These are phyloP conservation scores for Phytopythium cucurbitacearum DNA, from an alignment of 352 stramenopile genomes.

Conservation along the genomic window DNA sequence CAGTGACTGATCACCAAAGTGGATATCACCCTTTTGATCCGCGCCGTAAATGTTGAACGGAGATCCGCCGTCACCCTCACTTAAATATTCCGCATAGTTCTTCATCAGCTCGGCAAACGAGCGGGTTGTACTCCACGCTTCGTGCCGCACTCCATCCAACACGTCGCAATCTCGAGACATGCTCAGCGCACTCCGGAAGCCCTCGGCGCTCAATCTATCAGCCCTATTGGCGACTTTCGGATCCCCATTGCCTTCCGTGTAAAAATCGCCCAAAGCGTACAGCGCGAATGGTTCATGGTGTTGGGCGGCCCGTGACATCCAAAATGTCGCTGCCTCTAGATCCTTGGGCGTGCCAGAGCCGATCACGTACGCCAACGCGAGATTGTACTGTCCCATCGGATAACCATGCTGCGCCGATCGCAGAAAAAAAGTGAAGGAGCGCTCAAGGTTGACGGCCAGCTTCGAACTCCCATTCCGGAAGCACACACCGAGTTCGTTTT, in stretches of 20 bases:
- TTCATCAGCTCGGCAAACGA: too few relatives aligned
- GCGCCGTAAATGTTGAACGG: too few relatives aligned
- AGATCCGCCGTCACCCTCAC: too few relatives aligned
- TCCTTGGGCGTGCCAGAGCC: constrained; percentile 20
- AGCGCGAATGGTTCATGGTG: constrained; percentile 12
- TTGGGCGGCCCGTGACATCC: constrained; percentile 30
- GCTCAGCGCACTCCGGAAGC: too few relatives aligned
- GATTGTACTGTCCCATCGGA: constrained; percentile 26
- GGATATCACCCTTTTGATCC: too few relatives aligned
- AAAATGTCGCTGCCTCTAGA: constrained; percentile 21
- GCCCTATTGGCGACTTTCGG: background rate
- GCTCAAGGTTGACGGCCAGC: constrained; percentile 14
- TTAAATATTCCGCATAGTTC: too few relatives aligned
- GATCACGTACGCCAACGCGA: constrained; percentile 23
- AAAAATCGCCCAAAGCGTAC: too few relatives aligned
- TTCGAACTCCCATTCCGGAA: constrained; percentile 24
- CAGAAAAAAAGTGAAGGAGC: constrained; percentile 27
- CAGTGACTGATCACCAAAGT: background rate
- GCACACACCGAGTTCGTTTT: constrained; percentile 30
- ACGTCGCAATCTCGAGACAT: too few relatives aligned
- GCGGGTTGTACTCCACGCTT: too few relatives aligned
- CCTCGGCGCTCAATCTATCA: too few relatives aligned
- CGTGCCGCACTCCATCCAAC: too few relatives aligned
- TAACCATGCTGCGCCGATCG: constrained; percentile 31
- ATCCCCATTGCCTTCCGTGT: constrained; percentile 15